phyloP scores from a whole-genome alignment of 2,329 filamentous ascomycete species.

The Peltaster fructicola region DNA sequence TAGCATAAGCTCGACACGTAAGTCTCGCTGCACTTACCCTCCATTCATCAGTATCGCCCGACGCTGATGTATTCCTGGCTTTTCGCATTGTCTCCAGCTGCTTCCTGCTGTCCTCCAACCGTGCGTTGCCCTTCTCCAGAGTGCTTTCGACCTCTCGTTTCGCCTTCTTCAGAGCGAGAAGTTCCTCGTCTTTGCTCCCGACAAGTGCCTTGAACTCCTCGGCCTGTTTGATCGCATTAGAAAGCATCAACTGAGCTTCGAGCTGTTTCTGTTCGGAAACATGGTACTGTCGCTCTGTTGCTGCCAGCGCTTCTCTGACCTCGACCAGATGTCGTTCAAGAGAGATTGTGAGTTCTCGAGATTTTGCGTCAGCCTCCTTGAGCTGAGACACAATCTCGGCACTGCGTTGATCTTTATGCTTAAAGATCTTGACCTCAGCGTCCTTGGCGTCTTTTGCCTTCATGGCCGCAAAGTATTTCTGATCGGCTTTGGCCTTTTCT shows the following conservation, averaged over 20 bases:
- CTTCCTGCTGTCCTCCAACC: conserved; percentile 62
- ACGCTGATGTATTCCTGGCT: conserved; percentile 48
- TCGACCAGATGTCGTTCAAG: conserved; percentile 84
- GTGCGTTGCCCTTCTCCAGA: conserved; percentile 59
- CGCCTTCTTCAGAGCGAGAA: conserved; percentile 44
- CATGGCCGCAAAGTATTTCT: conserved; percentile 93
- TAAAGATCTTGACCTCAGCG: conserved; percentile 59
- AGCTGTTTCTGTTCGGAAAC: conserved; percentile 52
- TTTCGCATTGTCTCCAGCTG: conserved; percentile 73
- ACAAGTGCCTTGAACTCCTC: conserved; percentile 57
- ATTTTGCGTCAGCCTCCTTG: conserved; percentile 74
- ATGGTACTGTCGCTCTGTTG: conserved; percentile 54
- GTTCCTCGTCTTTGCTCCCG: conserved; percentile 55
- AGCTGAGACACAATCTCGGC: conserved; percentile 85
- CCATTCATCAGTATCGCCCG: conserved; percentile 68
- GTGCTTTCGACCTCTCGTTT: conserved; percentile 49
- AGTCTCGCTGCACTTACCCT: conserved; percentile 22
- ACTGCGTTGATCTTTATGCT: conserved; percentile 71
- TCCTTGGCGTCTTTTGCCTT: conserved; percentile 81
- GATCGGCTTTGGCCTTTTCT: conserved; percentile 91
- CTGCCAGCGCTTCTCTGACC: conserved; percentile 59
- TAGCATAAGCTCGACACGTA: not conserved
- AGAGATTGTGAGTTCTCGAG: conserved; percentile 58
- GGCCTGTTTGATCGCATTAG: conserved; percentile 59
- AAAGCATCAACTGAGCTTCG: conserved; percentile 52